Base-by-base conservation (phyloP, 2,329 filamentous ascomycete genomes). In the Emydomyces testavorans region DNA sequence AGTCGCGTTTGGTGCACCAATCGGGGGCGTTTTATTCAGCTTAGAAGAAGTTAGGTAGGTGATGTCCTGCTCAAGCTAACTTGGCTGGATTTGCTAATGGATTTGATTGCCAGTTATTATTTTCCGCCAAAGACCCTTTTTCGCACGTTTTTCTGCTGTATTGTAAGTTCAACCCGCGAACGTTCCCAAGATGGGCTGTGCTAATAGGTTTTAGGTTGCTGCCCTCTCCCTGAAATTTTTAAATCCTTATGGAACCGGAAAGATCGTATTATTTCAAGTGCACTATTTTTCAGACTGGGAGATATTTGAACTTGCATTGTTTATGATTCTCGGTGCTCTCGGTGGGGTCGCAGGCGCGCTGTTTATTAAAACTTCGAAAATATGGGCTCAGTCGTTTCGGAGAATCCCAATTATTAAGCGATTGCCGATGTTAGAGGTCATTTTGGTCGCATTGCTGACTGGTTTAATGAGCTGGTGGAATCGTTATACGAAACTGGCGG, bases 101-200 rank as follows among this genome's bases (percentile, higher is more conserved):
- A 23, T 31, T 51, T 15, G 36, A 51, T 20, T 42, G 7, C 8
- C 16, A 80, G 85, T 56, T 96, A 96, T 65, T 96, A 96, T 66
- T 96, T 96, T 63, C 90, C 92, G 0, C 87, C 90, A 4, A 96
- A 98, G 69, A 96, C 90, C 0, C 76, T 98, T 6, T 98, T 98
- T 70, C 76, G 92, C 46, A 96, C 92, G 0, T 98, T 98, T 66
- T 96, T 96, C 67, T 96, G 90, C 71, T 96, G 90, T 65, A 96
- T 96, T 57, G 82, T 84, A 63, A 62, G 31, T 35, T 41, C 21
- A 1, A 21, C 6, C 11, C 15, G 6, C 5, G 8, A 11, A 39
- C 16, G 23, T 5, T 18, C 15, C n/a, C 11, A 36, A 5, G 13
- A 5, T 24, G 18, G 20, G 4, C 5, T 23, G 50, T 16, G 23